Base-by-base conservation (phyloP, 176 grass and related monocot species). In the Saccharum officinarum region DNA sequence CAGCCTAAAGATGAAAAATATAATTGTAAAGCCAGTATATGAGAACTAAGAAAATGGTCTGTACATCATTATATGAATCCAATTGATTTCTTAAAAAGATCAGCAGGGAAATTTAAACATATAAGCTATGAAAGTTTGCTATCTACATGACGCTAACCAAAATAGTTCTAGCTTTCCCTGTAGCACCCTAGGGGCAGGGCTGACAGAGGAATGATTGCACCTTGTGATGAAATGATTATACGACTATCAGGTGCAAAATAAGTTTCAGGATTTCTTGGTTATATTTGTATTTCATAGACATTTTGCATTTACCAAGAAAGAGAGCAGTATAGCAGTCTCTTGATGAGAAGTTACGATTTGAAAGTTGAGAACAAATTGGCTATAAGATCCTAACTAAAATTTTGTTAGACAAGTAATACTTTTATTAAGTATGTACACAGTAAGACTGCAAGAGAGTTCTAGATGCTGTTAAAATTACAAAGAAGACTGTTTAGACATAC, bases 1-100 rank as follows among this genome's bases (percentile, higher is more conserved):
- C 84, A 84, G 65, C 86, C 94, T 97, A 62, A 47, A 50, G 1
- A 64, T 61, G 75, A 46, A 67, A 90, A 90, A 54, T 7, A 83
- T 71, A 70, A 44, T 44, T 78, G 44, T 78, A 75, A 85, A 78
- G 82, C 9, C 44, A 54, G 22, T 61, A 82, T 45, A 33, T 31
- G 38, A 82, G 46, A 72, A 63, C 64, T 46, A 77, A 73, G 45
- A 10, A 63, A 40, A 83, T 57, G 26, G 69, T 65, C 16, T 40
- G n/a, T 4, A 71, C 38, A 76, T 60, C 22, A 83, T 46, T 46
- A 41, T 68, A 47, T 22, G 7, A 11, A 59, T 75, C n/a, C 10
- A 54, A 75, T 30, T 20, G 16, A 67, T 17, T 50, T 50, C 67
- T 13, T 66, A 54, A 71, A 67, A 61, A 84, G 1, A 68, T 25